Evolutionary conservation across 2,329 filamentous ascomycete genomes (phyloP).

Genomic region (Aureobasidium leucospermi): DNA sequence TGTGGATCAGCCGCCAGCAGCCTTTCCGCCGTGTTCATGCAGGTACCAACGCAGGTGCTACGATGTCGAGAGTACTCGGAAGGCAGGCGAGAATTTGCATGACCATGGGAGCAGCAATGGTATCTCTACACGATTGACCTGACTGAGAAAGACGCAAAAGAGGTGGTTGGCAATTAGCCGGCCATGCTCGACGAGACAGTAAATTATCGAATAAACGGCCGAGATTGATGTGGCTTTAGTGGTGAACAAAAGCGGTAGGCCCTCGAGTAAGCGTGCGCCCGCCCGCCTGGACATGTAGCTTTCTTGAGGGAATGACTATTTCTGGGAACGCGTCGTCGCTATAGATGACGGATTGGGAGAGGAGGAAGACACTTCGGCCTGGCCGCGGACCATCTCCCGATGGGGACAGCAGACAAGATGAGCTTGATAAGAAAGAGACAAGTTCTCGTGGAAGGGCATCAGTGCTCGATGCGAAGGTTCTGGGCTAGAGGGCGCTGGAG

Average conservation of each 20-base stretch:
- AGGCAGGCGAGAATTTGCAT: not conserved
- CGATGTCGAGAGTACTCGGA: not conserved
- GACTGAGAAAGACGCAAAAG: not conserved
- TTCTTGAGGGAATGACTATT: not conserved
- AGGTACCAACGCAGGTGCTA: constrained; percentile 9
- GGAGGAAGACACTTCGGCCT: not conserved
- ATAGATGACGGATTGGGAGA: not conserved
- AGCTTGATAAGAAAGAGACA: not conserved
- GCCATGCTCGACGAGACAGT: not conserved
- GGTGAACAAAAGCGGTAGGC: constrained; percentile 7
- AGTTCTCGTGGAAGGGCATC: not conserved
- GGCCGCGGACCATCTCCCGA: constrained; percentile 2
- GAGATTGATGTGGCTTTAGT: constrained; percentile 11
- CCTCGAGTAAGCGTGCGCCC: constrained; percentile 1
- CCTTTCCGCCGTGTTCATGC: constrained; percentile 2
- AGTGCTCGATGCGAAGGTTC: not conserved
- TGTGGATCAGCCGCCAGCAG: constrained; percentile 10
- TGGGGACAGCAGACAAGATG: not conserved
- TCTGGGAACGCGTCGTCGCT: not conserved
- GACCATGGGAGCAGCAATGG: not conserved
- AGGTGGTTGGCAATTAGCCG: not conserved
- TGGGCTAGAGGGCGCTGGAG: constrained; percentile 1
- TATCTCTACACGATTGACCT: not conserved
- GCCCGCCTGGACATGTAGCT: no score
- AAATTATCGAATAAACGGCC: constrained; percentile 13